Evolutionary conservation across 768 basidiomycete species (phyloP).

Genomic region (Punctularia strigosozonata): DNA sequence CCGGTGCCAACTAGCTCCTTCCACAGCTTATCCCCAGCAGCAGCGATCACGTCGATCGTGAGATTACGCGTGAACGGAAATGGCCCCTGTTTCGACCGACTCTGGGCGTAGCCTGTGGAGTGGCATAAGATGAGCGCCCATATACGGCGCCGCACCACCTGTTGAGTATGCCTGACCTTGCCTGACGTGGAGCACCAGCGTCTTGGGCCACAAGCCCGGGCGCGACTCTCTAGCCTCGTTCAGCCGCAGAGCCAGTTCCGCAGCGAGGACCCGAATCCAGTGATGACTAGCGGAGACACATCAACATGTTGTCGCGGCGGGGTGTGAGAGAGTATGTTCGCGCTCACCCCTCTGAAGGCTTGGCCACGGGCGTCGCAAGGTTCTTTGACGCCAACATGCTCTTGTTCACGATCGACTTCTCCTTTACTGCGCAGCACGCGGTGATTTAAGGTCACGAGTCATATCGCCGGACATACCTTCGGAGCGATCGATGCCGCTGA

Average conservation of each 20-base stretch:
- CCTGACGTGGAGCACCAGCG: constrained; percentile 67
- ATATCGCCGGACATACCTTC: constrained; percentile 46
- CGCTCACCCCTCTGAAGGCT: constrained; percentile 62
- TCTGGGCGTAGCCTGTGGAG: constrained; percentile 45
- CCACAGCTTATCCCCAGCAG: constrained; percentile 74
- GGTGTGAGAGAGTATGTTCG: too few relatives aligned
- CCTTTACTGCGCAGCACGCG: constrained; percentile 51
- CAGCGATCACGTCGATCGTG: constrained; percentile 64
- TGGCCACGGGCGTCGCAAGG: constrained; percentile 65
- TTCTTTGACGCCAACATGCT: constrained; percentile 98
- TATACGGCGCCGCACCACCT: neutral
- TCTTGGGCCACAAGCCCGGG: constrained; percentile 86
- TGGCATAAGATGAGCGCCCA: constrained; percentile 3
- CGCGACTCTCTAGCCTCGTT: constrained; percentile 65
- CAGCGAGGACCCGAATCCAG: constrained; percentile 87
- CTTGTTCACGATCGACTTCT: constrained; percentile 69
- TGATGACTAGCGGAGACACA: too few relatives aligned
- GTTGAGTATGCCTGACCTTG: constrained; percentile 35
- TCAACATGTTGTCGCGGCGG: too few relatives aligned
- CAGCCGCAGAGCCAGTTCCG: constrained; percentile 79
- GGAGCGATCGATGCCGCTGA: constrained; percentile 73
- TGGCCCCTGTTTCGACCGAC: constrained; percentile 70
- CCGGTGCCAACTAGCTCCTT: constrained; percentile 65
- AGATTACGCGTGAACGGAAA: constrained; percentile 77
- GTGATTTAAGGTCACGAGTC: constrained; percentile 1